Evolutionary conservation across 805 yeast species (phyloP).

Genomic region (Ogataea polymorpha): DNA sequence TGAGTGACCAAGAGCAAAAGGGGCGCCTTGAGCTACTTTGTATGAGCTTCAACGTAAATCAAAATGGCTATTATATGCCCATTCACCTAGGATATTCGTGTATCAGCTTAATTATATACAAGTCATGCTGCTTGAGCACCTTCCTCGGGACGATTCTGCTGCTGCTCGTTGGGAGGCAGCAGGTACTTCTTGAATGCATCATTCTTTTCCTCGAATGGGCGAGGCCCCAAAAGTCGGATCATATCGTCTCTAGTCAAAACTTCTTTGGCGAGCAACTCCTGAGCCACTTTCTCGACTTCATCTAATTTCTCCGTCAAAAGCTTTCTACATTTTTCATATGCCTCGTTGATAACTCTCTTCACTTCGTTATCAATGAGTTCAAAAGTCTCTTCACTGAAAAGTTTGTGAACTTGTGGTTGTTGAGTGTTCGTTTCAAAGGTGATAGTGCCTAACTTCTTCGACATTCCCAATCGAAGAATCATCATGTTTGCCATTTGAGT

Average conservation of each 20-base stretch:
- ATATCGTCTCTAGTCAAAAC: constrained; percentile 92
- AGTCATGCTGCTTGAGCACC: constrained; percentile 20
- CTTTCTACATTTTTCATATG: constrained; percentile 67
- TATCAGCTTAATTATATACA: constrained; percentile 3
- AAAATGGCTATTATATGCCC: too few relatives aligned
- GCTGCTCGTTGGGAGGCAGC: constrained; percentile 18
- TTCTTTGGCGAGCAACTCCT: constrained; percentile 80
- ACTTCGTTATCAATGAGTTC: constrained; percentile 79
- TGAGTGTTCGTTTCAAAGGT: constrained; percentile 69
- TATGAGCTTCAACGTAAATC: too few relatives aligned
- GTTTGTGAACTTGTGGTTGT: constrained; percentile 52
- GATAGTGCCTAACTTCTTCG: constrained; percentile 78
- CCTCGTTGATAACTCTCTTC: constrained; percentile 68
- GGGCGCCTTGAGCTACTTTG: too few relatives aligned
- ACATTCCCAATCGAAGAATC: constrained; percentile 94
- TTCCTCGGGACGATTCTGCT: constrained; percentile 21
- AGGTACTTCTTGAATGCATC: constrained; percentile 83
- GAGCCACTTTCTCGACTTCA: constrained; percentile 83
- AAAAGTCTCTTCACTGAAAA: constrained; percentile 87
- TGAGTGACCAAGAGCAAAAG: too few relatives aligned
- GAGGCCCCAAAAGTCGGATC: constrained; percentile 81
- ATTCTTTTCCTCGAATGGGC: constrained; percentile 88
- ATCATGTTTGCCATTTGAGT: constrained; percentile 89
- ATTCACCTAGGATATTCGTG: background rate
- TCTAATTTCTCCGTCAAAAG: constrained; percentile 66